Base-by-base conservation (phyloP, 805 yeast species). In the Cyberlindnera sargentensis region DNA sequence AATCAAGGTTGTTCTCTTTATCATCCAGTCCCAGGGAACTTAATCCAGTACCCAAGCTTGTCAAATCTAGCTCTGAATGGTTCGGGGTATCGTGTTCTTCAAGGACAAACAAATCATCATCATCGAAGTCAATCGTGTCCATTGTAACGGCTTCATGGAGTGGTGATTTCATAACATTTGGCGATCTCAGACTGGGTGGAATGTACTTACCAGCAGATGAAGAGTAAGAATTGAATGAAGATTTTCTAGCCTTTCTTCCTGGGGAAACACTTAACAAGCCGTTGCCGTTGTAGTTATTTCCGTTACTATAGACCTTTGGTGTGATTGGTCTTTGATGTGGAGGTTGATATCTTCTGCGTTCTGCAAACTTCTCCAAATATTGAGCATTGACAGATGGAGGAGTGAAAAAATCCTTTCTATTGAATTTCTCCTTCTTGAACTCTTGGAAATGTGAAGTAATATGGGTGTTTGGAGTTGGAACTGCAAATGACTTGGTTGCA, bases 331-430 rank as follows among this genome's bases (percentile, higher is more conserved):
- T 49, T 45, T 57, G 50, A 44, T 57, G 50, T 50, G 62, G 47
- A 15, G 57, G 58, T 27, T 51, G 57, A 36, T 56, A 53, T 31
- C 49, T 69, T 60, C 41, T 40, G 24, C 45, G 46, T 11, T 48
- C 48, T n/a, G 66, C 73, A 64, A 63, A 80, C 49, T 80, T 79
- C 49, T 78, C 87, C 83, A 83, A 75, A 58, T 80, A 83, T 50
- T 80, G 82, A 45, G 75, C 77, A 54, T 79, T 75, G 5, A 80
- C 82, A 26, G 89, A 78, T 43, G 83, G 84, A 3, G 93, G 93
- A 4, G 93, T 84, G 58, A 83, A 84, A 52, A 73, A 81, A 57
- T 84, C 91, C 52, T 80, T 82, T 41, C 91, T 71, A 51, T 77
- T 77, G 53, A 75, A 81, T 15, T 53, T 44, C 37, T 61, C 57